These are phyloP conservation scores for Fragaria nilgerrensis DNA, from an alignment of 306 rosid genomes.

Conservation along the genomic window DNA sequence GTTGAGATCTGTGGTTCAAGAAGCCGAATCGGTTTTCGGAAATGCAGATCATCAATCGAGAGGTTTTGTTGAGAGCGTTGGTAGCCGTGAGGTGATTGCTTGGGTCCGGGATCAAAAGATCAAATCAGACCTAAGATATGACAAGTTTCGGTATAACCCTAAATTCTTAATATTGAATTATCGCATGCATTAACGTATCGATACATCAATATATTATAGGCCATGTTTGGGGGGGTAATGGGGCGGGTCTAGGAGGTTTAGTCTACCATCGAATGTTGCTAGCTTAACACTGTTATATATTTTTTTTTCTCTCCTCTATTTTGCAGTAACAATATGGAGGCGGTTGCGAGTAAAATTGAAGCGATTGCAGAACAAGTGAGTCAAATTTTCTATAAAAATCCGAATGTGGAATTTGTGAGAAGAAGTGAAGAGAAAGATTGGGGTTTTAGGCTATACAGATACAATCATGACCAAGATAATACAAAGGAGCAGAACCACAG, in stretches of 20 bases:
- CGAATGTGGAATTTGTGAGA: slow-evolving; percentile 28
- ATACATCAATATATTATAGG: not conserved
- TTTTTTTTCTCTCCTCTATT: too few species aligned
- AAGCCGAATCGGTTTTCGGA: slow-evolving; percentile 34
- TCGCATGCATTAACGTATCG: not conserved
- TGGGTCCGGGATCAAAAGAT: slow-evolving; percentile 38
- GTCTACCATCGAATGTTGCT: not conserved
- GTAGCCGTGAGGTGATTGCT: slow-evolving; percentile 37
- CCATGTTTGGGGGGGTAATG: too few species aligned
- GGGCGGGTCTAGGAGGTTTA: too few species aligned
- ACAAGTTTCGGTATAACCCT: slow-evolving; percentile 46
- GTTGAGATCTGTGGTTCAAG: slow-evolving; percentile 34
- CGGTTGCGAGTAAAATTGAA: slow-evolving; percentile 53
- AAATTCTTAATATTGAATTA: not conserved
- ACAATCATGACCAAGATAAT: slow-evolving; percentile 42
- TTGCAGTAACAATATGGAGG: slow-evolving; percentile 45
- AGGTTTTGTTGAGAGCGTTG: slow-evolving; percentile 15
- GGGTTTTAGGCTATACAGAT: slow-evolving; percentile 45
- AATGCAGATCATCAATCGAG: not conserved
- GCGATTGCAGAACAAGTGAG: slow-evolving; percentile 48
- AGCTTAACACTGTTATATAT: not conserved
- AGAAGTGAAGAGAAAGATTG: slow-evolving; percentile 34
- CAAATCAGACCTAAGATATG: slow-evolving; percentile 29
- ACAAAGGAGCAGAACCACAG: slow-evolving; percentile 14
- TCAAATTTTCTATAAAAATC: slow-evolving; percentile 27